Base-by-base conservation (phyloP, 2,329 filamentous ascomycete species). In the Parastagonospora avenae region DNA sequence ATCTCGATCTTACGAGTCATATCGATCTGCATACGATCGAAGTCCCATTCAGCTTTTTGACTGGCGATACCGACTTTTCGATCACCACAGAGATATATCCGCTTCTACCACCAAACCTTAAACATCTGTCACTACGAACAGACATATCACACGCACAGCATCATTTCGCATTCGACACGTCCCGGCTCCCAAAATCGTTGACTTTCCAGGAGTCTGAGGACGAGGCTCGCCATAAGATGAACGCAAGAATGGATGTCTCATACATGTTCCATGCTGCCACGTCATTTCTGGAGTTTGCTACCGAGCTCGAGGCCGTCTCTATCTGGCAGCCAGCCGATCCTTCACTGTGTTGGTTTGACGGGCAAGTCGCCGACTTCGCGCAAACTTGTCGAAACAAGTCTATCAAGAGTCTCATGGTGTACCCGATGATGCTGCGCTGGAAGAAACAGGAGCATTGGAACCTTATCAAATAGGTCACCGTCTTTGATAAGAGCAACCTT, bases 301-400 rank as follows among this genome's bases (percentile, higher is more conserved):
- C 48, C 8, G 14, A 45, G n/a, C 49, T 70, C 8, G 50, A 61
- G 45, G 64, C 62, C 1, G 52, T 68, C 8, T 55, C 64, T 4
- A 37, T 67, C 3, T 68, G 63, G 61, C 63, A 70, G 27, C 65
- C 66, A n/a, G 58, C 64, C 2, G 63, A 68, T 28, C 42, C 59
- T 8, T 53, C 55, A 2, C 45, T 68, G 2, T 44, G 42, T 11
- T 68, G 64, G 60, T 65, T 66, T 12, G 54, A 61, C 8, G 49
- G 56, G 4, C 63, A 66, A 24, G 28, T 69, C 1, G 47, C 51
- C 10, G 62, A 67, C 36, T 62, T 68, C 37, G 52, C 55, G 2
- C 67, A 52, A 1, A 60, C 52, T 6, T 69, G 63, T 39, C 59
- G 42, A n/a, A 64, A 68, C 36, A 70, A 64, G 31, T 54, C 50